These are phyloP conservation scores for Mercurialis annua DNA, from an alignment of 345 rosid genomes.

Conservation along the genomic window DNA sequence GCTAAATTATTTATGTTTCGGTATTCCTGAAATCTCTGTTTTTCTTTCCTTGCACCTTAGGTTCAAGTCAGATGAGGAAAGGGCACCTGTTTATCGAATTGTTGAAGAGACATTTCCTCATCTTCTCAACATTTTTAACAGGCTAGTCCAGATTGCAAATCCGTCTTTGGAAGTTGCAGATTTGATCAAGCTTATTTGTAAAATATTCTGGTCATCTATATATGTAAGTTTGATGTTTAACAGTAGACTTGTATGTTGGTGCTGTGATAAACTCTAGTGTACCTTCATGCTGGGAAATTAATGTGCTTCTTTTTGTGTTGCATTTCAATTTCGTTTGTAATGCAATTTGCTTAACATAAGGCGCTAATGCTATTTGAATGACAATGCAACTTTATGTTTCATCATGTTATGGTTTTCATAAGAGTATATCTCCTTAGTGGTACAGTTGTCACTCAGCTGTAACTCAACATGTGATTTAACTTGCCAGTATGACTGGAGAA, in stretches of 20 bases:
- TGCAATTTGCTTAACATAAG: conserved; percentile 5
- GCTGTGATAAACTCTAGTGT: neutral
- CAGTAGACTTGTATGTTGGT: neutral
- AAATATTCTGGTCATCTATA: conserved; percentile 97
- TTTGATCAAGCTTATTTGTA: conserved; percentile 88
- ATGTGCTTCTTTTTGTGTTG: neutral
- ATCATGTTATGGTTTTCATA: neutral
- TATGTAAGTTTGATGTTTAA: conserved; percentile 56
- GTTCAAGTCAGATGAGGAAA: conserved; percentile 97
- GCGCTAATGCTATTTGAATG: neutral
- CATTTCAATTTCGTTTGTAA: neutral
- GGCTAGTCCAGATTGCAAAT: conserved; percentile 75
- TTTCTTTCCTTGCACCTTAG: conserved; percentile 33
- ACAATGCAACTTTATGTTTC: neutral
- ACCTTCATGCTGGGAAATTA: neutral
- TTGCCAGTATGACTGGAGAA: no score
- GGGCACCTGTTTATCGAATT: conserved; percentile 76
- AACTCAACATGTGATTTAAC: neutral
- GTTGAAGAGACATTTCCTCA: conserved; percentile 87
- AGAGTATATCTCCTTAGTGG: neutral
- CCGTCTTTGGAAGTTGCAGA: conserved; percentile 90
- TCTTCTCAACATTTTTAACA: conserved; percentile 69
- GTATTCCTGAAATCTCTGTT: neutral
- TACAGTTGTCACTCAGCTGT: neutral
- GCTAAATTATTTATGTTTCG: neutral